Evolutionary conservation across 495 filamentous ascomycete genomes (phyloP).

Genomic region (Durotheca rogersii): DNA sequence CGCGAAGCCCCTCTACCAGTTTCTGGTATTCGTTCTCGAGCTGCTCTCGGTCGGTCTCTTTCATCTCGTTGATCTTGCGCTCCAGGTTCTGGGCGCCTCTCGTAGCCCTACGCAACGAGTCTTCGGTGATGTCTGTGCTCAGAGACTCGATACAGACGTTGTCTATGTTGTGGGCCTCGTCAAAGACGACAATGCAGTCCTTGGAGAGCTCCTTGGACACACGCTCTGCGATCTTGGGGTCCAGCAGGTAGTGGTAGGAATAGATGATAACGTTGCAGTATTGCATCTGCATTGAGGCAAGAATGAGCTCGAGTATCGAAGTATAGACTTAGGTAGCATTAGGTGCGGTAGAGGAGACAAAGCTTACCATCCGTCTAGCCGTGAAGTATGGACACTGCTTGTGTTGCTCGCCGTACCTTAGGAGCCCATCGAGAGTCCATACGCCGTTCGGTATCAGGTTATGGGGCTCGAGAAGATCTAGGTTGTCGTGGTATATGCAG

Average conservation of each 20-base stretch:
- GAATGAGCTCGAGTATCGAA: slow-evolving; percentile 7
- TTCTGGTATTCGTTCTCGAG: slow-evolving; percentile 94
- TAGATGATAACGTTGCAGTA: slow-evolving; percentile 99
- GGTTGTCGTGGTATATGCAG: slow-evolving; percentile 96
- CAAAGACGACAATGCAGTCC: slow-evolving; percentile 98
- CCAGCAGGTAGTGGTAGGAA: slow-evolving; percentile 96
- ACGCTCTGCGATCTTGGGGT: slow-evolving; percentile 96
- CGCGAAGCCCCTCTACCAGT: slow-evolving; percentile 87
- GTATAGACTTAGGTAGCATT: slow-evolving; percentile 7
- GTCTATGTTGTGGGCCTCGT: slow-evolving; percentile 99
- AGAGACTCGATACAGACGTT: slow-evolving; percentile 99
- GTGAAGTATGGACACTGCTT: slow-evolving; percentile 99
- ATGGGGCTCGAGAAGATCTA: slow-evolving; percentile 90
- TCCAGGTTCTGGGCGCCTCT: slow-evolving; percentile 88
- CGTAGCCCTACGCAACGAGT: slow-evolving; percentile 84
- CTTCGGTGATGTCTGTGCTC: slow-evolving; percentile 94
- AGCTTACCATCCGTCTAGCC: slow-evolving; percentile 82
- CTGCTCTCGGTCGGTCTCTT: slow-evolving; percentile 85
- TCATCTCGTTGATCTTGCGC: slow-evolving; percentile 87
- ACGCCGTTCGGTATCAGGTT: slow-evolving; percentile 91
- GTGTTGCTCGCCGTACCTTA: slow-evolving; percentile 87
- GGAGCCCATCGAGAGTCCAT: slow-evolving; percentile 88
- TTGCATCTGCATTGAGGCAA: slow-evolving; percentile 67
- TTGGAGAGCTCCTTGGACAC: slow-evolving; percentile 96
- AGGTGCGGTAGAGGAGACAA: background rate